Evolutionary conservation across 257 asterid species (phyloP), one percentile per base, ranked within the genome.

Genomic region (Nemophila menziesii): DNA sequence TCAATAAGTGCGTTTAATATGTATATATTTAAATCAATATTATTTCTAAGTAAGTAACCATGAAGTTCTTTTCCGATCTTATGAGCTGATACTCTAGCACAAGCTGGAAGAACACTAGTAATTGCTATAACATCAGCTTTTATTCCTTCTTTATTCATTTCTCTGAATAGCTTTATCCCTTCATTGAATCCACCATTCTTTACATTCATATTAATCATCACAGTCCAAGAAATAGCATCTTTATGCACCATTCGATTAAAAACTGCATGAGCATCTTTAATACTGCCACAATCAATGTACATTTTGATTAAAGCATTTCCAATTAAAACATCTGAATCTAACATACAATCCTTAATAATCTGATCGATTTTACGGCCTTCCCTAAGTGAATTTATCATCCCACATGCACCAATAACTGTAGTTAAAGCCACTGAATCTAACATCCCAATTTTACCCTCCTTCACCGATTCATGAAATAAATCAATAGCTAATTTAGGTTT

Each of bases 151-250:
- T 11, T 36, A 26, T 6, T 62, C 69, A 62, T 62, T 49, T 20
- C 2, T 33, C 69, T 48, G 8, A 62, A 62, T 33, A 62, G 50
- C 54, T 62, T 62, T 17, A 62, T 46, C 21, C 63, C 63, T 46
- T 62, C 69, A 11, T 62, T 55, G 59, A 55, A 55, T 20, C 52
- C 59, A 37, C 69, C 69, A 46, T 39, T 44, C 43, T 33, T 62
- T 42, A 62, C 69, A 29, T 55, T 51, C 8, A 63, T 63, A 39
- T 56, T 44, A 44, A 56, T 46, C 49, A 62, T 44, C 20, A 58
- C 49, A 39, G 69, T 62, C 63, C 63, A 62, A 37, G 69, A 55
- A 27, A 62, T 62, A 37, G 55, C 62, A 62, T 62, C 63, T 56
- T 46, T 62, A 18, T 37, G 7, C 42, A 5, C 20, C 44, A 62